phyloP scores from a whole-genome alignment of 257 asterid species.

The Schizonepeta tenuifolia region DNA sequence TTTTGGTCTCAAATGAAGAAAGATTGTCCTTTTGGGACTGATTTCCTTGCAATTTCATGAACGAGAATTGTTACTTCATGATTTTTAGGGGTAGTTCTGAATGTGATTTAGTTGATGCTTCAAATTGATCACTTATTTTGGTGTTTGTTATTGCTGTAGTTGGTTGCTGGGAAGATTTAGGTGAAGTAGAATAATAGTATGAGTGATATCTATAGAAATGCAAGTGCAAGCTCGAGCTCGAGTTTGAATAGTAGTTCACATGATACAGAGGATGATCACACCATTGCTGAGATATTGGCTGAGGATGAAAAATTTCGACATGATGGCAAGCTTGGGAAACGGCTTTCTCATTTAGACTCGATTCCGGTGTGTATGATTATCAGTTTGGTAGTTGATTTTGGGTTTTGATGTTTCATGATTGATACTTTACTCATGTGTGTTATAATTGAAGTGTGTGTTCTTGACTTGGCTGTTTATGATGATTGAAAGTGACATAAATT shows the following conservation, averaged over 20 bases:
- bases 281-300: constrained; percentile 77
- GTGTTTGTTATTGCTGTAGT: constrained; percentile 25
- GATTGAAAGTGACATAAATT: background rate
- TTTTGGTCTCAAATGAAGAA: constrained; percentile 15
- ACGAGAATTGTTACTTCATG: constrained; percentile 25
- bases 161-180: constrained; percentile 29
- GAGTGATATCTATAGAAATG: constrained; percentile 51
- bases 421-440: constrained; percentile 12
- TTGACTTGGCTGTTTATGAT: constrained; percentile 28
- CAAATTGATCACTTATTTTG: constrained; percentile 19
- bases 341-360: constrained; percentile 92
- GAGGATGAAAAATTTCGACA: constrained; percentile 58
- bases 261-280: constrained; percentile 92
- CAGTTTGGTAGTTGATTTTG: background rate
- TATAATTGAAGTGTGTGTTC: constrained; percentile 2
- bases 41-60: constrained; percentile 15
- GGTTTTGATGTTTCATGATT: constrained; percentile 16
- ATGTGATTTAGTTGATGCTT: constrained; percentile 24
- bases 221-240: constrained; percentile 67
- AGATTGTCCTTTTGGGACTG: constrained; percentile 12
- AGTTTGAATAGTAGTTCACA: constrained; percentile 77
- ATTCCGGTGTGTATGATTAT: constrained; percentile 62
- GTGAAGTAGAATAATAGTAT: constrained; percentile 44
- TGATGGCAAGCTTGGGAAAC: constrained; percentile 69
- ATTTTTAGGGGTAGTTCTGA: constrained; percentile 1